Evolutionary conservation across 495 filamentous ascomycete genomes (phyloP), one percentile per base, ranked within the genome.

Genomic region (Halenospora varia): DNA sequence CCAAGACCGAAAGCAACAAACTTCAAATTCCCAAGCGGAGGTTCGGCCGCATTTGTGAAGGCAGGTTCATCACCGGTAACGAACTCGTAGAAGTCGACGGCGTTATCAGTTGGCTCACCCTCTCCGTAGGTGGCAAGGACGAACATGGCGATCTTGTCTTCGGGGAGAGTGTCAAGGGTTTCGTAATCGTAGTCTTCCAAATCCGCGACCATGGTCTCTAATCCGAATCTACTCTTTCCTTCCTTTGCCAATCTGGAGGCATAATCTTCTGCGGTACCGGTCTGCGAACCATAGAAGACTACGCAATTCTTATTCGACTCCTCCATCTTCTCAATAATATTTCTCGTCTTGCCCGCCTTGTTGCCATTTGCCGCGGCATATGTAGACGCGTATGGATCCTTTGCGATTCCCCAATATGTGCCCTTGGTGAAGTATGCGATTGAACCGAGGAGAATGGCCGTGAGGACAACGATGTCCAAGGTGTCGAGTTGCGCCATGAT

Each of bases 71-170:
- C 90, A 51, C 80, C 80, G 48, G 79, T 89, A 70, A 97, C 82
- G 76, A 97, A 97, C 67, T 97, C 95, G 76, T 96, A 97, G 76
- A 97, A 97, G 57, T 97, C 95, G 39, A 97, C 95, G 1, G 94
- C 94, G 69, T 99, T 99, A 68, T 99, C 94, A 17, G 94, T 99
- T 15, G 94, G 94, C 71, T 99, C 94, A 60, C 94, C 94, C 76
- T 99, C 94, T 53, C 94, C 94, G 68, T 99, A 99, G 35, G 94
- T 99, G 23, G 94, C 94, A 51, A 99, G 78, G 52, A 99, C 90
- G 71, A 99, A 97, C 71, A 97, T 84, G 51, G 88, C 90, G 48
- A 97, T 73, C 76, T 96, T 96, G 71, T 96, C 90, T 52, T 85
- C 84, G 19, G 92, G 88, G 66, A 97, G 85, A 25, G 82, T 76